A percentile compares a stretch with the other conserved stretches of the same genome.
These are phyloP conservation scores for Parafenestella ontariensis DNA, from an alignment of 2,329 filamentous ascomycete genomes.

Conservation along the genomic window DNA sequence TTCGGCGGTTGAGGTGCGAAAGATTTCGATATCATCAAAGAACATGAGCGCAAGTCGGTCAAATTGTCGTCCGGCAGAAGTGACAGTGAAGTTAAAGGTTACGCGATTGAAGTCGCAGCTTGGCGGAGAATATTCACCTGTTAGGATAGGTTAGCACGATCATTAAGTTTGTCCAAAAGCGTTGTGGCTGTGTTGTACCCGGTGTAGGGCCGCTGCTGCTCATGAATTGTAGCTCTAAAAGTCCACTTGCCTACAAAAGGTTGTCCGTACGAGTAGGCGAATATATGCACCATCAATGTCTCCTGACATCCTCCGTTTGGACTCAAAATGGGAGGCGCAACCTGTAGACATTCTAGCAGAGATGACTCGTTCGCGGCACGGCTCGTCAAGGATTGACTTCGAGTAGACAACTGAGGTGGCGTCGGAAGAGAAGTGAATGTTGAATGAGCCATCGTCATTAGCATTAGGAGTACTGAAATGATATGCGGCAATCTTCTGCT, in stretches of 20 bases:
- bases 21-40: constrained; percentile 79
- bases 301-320: constrained; percentile 58
- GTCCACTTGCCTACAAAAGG: constrained; percentile 72
- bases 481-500: constrained; percentile 22
- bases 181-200: not conserved
- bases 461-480: constrained; percentile 40
- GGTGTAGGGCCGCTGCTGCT: not conserved
- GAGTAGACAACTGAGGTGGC: constrained; percentile 20
- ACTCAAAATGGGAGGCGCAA: constrained; percentile 69
- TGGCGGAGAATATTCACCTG: constrained; percentile 71
- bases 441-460: constrained; percentile 42
- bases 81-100: constrained; percentile 77
- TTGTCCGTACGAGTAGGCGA: constrained; percentile 74
- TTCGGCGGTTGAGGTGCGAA: constrained; percentile 82
- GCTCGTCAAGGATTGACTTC: constrained; percentile 22
- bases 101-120: constrained; percentile 75
- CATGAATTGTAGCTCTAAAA: not conserved
- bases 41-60: constrained; percentile 80
- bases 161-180: not conserved
- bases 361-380: constrained; percentile 35
- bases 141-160: constrained; percentile 7
- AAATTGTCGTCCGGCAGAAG: constrained; percentile 74
- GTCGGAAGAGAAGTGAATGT: constrained; percentile 28
- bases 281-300: constrained; percentile 73
- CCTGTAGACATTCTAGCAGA: constrained; percentile 70